These are phyloP conservation scores for Theobroma grandiflorum DNA, from an alignment of 441 rosid species.

Conservation along the genomic window DNA sequence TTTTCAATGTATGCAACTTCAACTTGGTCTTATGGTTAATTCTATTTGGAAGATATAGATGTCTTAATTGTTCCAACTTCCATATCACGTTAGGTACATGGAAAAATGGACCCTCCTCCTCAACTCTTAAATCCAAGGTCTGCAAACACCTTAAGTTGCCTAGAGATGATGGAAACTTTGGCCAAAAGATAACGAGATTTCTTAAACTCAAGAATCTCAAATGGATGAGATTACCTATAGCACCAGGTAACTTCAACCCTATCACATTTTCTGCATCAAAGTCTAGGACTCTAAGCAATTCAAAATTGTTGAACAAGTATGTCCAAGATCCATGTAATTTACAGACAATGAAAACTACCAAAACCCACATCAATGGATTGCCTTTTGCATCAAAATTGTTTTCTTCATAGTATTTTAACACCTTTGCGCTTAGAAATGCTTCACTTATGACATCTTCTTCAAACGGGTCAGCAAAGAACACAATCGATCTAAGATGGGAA, in stretches of 20 bases:
- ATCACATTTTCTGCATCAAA: too few relatives aligned
- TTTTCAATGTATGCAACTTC: background rate
- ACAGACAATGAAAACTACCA: background rate
- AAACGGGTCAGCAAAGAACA: background rate
- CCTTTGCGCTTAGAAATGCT: background rate
- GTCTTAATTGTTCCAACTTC: background rate
- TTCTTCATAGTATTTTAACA: background rate
- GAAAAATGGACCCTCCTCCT: too few relatives aligned
- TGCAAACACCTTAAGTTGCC: too few relatives aligned
- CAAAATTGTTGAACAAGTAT: too few relatives aligned
- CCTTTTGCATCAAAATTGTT: background rate
- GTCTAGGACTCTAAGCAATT: too few relatives aligned
- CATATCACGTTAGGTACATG: background rate
- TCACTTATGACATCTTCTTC: fast-evolving
- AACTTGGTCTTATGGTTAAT: background rate
- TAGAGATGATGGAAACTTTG: too few relatives aligned
- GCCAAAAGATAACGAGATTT: too few relatives aligned
- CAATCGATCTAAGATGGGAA: slow-evolving; percentile 31
- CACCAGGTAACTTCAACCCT: too few relatives aligned
- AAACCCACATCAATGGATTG: too few relatives aligned
- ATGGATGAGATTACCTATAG: too few relatives aligned
- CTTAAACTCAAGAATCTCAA: too few relatives aligned
- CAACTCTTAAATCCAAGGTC: too few relatives aligned
- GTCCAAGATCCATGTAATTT: background rate
- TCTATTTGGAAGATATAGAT: background rate